Conservation (phyloP, 1,284 basidiomycete genomes). For the Laetiporus sulphureus region DNA sequence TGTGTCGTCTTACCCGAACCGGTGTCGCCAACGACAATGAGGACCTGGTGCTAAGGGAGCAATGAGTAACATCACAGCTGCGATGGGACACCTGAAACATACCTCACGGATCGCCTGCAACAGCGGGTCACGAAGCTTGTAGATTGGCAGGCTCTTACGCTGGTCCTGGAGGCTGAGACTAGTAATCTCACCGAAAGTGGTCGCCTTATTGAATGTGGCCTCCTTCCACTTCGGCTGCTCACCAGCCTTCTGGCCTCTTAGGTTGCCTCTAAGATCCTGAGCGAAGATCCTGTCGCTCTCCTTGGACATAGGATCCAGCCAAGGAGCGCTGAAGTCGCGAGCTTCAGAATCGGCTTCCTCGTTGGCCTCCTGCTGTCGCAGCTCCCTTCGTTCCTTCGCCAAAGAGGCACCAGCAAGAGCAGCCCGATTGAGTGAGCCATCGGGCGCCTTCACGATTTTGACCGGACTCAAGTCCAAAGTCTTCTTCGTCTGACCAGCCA, state of each 20-base stretch:
- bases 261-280: conserved; percentile 83
- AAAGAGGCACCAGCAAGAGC: conserved; percentile 90
- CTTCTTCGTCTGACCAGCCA: conserved; percentile 93
- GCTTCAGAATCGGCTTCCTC: conserved; percentile 93
- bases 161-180: conserved; percentile 91
- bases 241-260: conserved; percentile 77
- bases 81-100: conserved; percentile 22
- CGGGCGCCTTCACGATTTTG: conserved; percentile 93
- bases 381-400: conserved; percentile 91
- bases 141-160: conserved; percentile 87
- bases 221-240: conserved; percentile 91
- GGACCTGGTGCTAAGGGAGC: conserved; percentile 77
- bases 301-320: conserved; percentile 97
- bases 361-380: conserved; percentile 91
- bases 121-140: conserved; percentile 89
- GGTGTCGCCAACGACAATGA: conserved; percentile 87
- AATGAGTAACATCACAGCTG: conserved; percentile 17
- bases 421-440: conserved; percentile 92
- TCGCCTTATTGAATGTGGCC: conserved; percentile 93
- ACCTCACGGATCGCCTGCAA: conserved; percentile 90
- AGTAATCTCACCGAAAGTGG: conserved; percentile 92
- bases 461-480: conserved; percentile 95
- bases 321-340: conserved; percentile 89
- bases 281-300: conserved; percentile 86
- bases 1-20: conserved; percentile 81